Evolutionary conservation across 106 monocot genomes (phyloP), one percentile per base, ranked within the genome.

Genomic region (Triglochin maritima): DNA sequence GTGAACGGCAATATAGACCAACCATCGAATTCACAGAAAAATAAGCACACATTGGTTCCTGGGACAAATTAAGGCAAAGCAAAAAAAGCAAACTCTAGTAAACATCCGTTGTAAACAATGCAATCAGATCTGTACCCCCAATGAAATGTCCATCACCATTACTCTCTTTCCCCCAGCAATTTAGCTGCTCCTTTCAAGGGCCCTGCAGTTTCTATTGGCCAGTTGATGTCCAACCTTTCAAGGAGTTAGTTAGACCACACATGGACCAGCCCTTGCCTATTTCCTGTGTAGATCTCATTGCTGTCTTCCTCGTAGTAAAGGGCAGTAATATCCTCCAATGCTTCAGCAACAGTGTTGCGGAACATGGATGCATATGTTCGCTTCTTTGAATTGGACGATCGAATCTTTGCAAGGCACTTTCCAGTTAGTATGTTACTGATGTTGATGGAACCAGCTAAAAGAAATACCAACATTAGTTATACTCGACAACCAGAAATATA

Each of bases 341-440:
- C 89, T 72, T 84, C 90, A 4, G 70, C 42, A 46, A 80, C 84
- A 12, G 74, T 77, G 69, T 60, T 77, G 8, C 59, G 51, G 42
- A 80, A 69, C 47, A 50, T 77, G 48, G 78, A 81, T 14, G 64
- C 44, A 52, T 50, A 9, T 29, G 5, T 42, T 2, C 50, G 41
- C 53, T 72, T 74, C 44, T 54, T 60, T 2, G 63, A 63, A 47
- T 60, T 54, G 49, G 59, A 68, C 11, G 86, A 62, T 10, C 69
- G 50, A 29, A 90, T 78, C 71, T 90, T 90, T 15, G 84, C 87
- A 5, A 90, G 45, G 70, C 84, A 87, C 72, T 87, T 90, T 51
- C 87, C 91, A 6, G 79, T 90, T 59, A 90, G 80, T 17, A 90
- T 90, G 76, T 82, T 87, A 78, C 90, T 90, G 66, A 90, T 85